A percentile compares a stretch with the other conserved stretches of the same genome.
Evolutionary conservation across 352 stramenopile genomes (phyloP).

Genomic region (Globisporangium alternatum): DNA sequence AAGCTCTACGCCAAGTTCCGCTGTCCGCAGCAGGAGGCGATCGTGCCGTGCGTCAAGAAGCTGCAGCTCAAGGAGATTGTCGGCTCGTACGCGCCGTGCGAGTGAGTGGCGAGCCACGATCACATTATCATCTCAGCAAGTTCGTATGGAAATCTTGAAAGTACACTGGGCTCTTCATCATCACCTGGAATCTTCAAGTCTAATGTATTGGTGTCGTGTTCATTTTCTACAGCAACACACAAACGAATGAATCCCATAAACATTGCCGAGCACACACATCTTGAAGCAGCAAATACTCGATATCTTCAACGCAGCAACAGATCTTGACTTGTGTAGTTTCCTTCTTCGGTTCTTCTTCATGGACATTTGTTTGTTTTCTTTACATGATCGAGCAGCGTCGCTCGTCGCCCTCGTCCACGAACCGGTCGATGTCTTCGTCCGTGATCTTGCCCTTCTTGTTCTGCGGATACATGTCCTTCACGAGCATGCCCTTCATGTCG

Average conservation of each 20-base stretch:
- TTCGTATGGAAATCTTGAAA: neutral
- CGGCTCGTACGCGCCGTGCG: conserved; percentile 57
- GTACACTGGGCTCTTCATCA: neutral
- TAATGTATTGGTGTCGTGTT: neutral
- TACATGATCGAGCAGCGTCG: conserved; percentile 85
- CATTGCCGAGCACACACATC: conserved; percentile 5
- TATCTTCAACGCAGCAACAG: neutral
- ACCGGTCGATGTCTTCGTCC: conserved; percentile 87
- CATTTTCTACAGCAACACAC: neutral
- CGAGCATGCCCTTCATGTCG: conserved; percentile 79
- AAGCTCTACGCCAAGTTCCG: conserved; percentile 68
- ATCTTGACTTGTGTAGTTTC: neutral
- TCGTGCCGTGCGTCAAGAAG: conserved; percentile 65
- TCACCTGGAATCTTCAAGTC: neutral
- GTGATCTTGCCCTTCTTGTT: conserved; percentile 87
- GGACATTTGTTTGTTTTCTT: neutral
- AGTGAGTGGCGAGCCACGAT: conserved; percentile 20
- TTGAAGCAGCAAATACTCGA: conserved; percentile 4
- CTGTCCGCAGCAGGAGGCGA: conserved; percentile 45
- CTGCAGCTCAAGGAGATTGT: conserved; percentile 78
- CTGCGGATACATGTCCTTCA: conserved; percentile 84
- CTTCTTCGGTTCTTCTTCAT: neutral
- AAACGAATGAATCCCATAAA: neutral
- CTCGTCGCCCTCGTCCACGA: conserved; percentile 83
- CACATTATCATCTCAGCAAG: neutral